Base-by-base conservation (phyloP, 164 flowering plant genomes). In the Paratinospora sagittata region DNA sequence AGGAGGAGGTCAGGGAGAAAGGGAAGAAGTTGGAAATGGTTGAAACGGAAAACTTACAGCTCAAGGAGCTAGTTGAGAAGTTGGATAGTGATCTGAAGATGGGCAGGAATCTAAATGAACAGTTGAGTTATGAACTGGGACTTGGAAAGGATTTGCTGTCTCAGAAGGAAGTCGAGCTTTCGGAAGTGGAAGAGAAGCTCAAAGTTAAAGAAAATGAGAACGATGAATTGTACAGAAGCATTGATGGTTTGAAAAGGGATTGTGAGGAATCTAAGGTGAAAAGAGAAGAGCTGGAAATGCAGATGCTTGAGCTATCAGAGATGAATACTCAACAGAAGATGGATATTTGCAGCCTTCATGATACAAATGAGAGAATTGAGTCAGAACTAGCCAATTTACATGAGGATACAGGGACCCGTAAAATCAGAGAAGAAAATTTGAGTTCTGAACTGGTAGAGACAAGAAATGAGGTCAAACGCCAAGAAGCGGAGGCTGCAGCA, bases 401-500 rank as follows among this genome's bases (percentile, higher is more conserved):
- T 52, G 78, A 82, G 73, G 84, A 84, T 70, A 37, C 85, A 69
- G 58, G 85, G 78, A 84, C 84, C 66, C 79, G 71, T 26, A 79
- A 72, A 73, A 74, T 72, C 66, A 78, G 82, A 73, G 91, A 87
- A 73, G 88, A 85, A 72, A 72, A 67, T 58, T 74, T 90, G 81
- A 80, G 77, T 71, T 83, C 82, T 62, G 90, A 88, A 73, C 79
- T 95, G 65, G 83, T 78, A 60, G 85, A 82, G 74, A 86, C 72
- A n/a, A 57, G 33, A 19, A 62, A 71, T 14, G 90, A 86, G 73
- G 81, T 80, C 75, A 83, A 87, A 81, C 82, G 85, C 36, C 87
- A 87, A 90, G 97, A 95, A 74, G 82, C 87, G 16, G 92, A 88
- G 76, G 90, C 97, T 60, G 69, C 90, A 64, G 69, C 82, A 41